A percentile compares a stretch with the other conserved stretches of the same genome.
phyloP scores from a whole-genome alignment of 805 yeast genomes.

The Isabelozyma rhagii region DNA sequence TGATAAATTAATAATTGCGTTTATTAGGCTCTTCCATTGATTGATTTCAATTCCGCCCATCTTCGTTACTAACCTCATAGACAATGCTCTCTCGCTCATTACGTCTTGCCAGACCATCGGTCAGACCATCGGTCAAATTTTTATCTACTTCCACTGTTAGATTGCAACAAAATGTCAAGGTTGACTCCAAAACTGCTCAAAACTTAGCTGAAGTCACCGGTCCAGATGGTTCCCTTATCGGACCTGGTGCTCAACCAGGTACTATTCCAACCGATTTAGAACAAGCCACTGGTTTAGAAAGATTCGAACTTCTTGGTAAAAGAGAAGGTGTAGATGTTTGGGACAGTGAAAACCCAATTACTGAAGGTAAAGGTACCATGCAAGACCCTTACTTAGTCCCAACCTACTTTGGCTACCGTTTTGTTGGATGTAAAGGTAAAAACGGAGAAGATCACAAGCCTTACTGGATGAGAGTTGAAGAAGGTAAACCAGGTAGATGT shows the following conservation, averaged over 20 bases:
- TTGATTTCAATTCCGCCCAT: background rate
- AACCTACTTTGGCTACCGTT: conserved; percentile 88
- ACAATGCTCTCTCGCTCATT: conserved; percentile 38
- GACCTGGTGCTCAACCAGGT: conserved; percentile 86
- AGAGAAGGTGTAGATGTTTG: conserved; percentile 93
- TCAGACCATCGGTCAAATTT: conserved; percentile 25
- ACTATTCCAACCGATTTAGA: conserved; percentile 90
- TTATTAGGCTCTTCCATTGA: background rate
- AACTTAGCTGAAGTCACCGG: conserved; percentile 76
- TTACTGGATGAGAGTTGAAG: conserved; percentile 89
- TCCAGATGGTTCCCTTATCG: conserved; percentile 68
- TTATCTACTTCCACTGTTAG: conserved; percentile 31
- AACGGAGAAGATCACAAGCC: conserved; percentile 84
- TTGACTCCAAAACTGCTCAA: conserved; percentile 59
- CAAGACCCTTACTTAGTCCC: conserved; percentile 86
- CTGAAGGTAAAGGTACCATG: conserved; percentile 88
- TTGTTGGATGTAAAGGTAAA: conserved; percentile 95
- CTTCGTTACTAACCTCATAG: background rate
- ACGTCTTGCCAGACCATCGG: conserved; percentile 28
- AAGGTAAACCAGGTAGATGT: conserved; percentile 84
- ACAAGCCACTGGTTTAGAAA: conserved; percentile 97
- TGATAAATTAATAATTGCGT: too few relatives aligned
- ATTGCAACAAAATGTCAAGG: conserved; percentile 18
- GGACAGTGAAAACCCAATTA: conserved; percentile 83
- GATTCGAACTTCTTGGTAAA: conserved; percentile 91